Evolutionary conservation across 2,329 filamentous ascomycete species (phyloP).

Genomic region (Zymoseptoria ardabiliae): DNA sequence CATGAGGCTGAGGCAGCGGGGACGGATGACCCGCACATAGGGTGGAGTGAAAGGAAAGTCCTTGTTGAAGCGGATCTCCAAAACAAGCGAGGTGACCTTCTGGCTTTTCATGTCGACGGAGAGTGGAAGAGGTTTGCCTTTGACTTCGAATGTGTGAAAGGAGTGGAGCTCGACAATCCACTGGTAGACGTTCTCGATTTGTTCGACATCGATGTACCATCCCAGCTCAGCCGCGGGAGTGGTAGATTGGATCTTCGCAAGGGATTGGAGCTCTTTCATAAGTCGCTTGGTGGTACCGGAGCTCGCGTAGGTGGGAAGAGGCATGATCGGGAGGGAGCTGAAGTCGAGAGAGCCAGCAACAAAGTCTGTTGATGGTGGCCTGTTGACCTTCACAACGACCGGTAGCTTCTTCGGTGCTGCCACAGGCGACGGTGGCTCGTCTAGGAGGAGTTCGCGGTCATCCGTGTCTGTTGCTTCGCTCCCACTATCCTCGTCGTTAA

Average conservation of each 20-base stretch:
- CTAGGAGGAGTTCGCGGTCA: constrained; percentile 38
- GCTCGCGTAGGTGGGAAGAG: constrained; percentile 59
- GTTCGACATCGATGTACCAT: constrained; percentile 68
- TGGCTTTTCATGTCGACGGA: constrained; percentile 63
- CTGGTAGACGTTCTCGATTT: constrained; percentile 70
- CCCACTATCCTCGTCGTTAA: constrained; percentile 33
- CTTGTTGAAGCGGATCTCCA: constrained; percentile 74
- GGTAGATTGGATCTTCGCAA: constrained; percentile 57
- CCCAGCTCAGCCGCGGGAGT: constrained; percentile 61
- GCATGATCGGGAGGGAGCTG: constrained; percentile 55
- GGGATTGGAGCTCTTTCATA: constrained; percentile 55
- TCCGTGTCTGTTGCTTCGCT: constrained; percentile 46
- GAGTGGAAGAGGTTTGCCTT: constrained; percentile 50
- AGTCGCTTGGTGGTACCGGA: constrained; percentile 54
- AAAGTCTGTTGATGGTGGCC: constrained; percentile 49
- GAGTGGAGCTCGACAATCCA: constrained; percentile 89
- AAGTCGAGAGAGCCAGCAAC: constrained; percentile 59
- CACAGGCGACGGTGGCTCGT: constrained; percentile 14
- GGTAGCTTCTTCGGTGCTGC: not conserved
- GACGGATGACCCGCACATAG: constrained; percentile 75
- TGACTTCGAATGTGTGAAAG: constrained; percentile 44
- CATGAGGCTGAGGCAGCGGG: constrained; percentile 66
- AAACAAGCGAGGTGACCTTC: constrained; percentile 59
- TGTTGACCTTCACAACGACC: not conserved
- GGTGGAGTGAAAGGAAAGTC: constrained; percentile 73